phyloP scores from a whole-genome alignment of 768 basidiomycete genomes.

The Artomyces pyxidatus region DNA sequence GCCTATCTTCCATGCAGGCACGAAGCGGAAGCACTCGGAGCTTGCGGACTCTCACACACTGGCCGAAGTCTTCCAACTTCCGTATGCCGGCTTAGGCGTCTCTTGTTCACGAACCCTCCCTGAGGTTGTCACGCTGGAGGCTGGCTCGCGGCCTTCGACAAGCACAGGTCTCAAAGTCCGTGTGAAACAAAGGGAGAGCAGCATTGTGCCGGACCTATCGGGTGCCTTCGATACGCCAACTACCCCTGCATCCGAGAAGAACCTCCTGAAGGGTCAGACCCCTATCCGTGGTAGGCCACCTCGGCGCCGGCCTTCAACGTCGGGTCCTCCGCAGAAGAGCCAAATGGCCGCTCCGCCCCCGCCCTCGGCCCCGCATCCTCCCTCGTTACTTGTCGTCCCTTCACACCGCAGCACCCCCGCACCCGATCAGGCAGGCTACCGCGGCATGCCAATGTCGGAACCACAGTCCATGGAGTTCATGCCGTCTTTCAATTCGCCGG shows the following conservation, averaged over 20 bases:
- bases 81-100: conserved; percentile 33
- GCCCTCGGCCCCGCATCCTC: not conserved
- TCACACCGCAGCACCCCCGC: not conserved
- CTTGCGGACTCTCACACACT: conserved; percentile 22
- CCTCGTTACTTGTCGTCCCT: not conserved
- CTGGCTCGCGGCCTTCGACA: not conserved
- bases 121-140: not conserved
- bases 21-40: conserved; percentile 38
- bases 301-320: not conserved
- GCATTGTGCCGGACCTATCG: not conserved
- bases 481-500: not conserved
- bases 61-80: conserved; percentile 31
- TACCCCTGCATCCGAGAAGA: not conserved
- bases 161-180: not conserved
- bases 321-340: no score
- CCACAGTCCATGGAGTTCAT: not conserved
- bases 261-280: not conserved
- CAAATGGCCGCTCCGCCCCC: not conserved
- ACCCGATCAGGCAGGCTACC: not conserved
- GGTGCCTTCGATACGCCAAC: conserved; percentile 1
- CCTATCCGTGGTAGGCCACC: conserved; percentile 1
- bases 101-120: conserved; percentile 4
- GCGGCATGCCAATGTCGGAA: not conserved
- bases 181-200: conserved; percentile 4
- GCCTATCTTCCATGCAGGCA: conserved; percentile 20